Percentiles rank a stretch among this genome's conserved stretches.
Conservation (phyloP, 768 basidiomycete species). For the Hericium alpestre region DNA sequence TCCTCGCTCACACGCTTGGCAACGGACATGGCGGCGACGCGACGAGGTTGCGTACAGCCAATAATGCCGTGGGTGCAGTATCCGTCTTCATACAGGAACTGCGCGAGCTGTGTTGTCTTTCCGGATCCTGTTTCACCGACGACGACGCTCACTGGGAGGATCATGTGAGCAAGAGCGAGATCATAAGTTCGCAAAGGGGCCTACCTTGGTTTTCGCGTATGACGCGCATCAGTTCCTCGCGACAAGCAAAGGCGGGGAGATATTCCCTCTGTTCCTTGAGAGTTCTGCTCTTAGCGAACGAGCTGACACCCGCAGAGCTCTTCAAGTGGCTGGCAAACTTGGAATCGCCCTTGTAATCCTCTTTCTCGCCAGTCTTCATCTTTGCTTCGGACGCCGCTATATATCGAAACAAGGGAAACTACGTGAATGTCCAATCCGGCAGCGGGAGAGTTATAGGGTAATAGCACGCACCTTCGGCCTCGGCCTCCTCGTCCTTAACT, state of each 20-base stretch:
- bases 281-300: slow-evolving; percentile 72
- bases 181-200: slow-evolving; percentile 5
- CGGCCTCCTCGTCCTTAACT: slow-evolving; percentile 88
- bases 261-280: slow-evolving; percentile 95
- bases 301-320: slow-evolving; percentile 61
- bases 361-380: slow-evolving; percentile 40
- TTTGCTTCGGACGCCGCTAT: slow-evolving; percentile 40
- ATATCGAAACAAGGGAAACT: slow-evolving; percentile 31
- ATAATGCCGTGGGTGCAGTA: slow-evolving; percentile 85
- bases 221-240: slow-evolving; percentile 81
- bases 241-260: slow-evolving; percentile 92
- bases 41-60: slow-evolving; percentile 95
- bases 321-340: slow-evolving; percentile 96
- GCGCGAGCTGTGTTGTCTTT: slow-evolving; percentile 92
- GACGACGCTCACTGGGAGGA: slow-evolving; percentile 67
- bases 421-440: slow-evolving; percentile 73
- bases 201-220: slow-evolving; percentile 92
- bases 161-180: not conserved
- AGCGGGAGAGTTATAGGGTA: slow-evolving; percentile 12
- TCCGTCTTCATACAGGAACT: slow-evolving; percentile 95
- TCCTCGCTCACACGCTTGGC: slow-evolving; percentile 99
- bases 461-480: slow-evolving; percentile 69
- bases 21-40: slow-evolving; percentile 98
- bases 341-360: slow-evolving; percentile 84
- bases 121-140: slow-evolving; percentile 99